Percentiles rank a stretch among this genome's conserved stretches.
These are phyloP conservation scores for Penicillium corylophilum DNA, from an alignment of 2,329 filamentous ascomycete genomes.

Conservation along the genomic window DNA sequence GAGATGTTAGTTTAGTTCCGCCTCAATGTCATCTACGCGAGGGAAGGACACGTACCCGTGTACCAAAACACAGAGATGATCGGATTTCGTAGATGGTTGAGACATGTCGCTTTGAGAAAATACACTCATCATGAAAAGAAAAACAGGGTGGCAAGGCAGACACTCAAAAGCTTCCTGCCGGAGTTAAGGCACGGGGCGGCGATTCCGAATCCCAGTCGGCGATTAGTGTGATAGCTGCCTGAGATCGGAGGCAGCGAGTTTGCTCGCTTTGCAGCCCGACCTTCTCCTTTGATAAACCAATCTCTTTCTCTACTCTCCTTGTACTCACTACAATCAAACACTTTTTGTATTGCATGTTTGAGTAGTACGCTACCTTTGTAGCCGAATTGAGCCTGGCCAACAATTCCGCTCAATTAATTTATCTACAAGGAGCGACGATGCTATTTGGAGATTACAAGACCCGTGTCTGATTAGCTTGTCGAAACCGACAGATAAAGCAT, in stretches of 20 bases:
- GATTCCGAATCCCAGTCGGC: not conserved
- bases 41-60: conserved; percentile 53
- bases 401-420: not conserved
- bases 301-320: not conserved
- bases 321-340: not conserved
- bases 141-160: not conserved
- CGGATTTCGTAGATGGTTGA: conserved; percentile 27
- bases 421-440: not conserved
- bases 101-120: conserved; percentile 5
- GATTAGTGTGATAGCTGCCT: conserved; percentile 1
- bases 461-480: not conserved
- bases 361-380: not conserved
- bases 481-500: not conserved
- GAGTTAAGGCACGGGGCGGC: conserved; percentile 8
- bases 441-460: not conserved
- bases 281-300: not conserved
- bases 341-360: not conserved
- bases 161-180: not conserved
- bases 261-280: not conserved
- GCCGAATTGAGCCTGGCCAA: not conserved
- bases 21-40: conserved; percentile 10
- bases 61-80: conserved; percentile 62
- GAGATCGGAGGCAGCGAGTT: conserved; percentile 1
- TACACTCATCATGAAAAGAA: not conserved
- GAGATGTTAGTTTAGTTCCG: conserved; percentile 10